Conservation (phyloP, 2,329 filamentous ascomycete genomes). For the Nemania abortiva region DNA sequence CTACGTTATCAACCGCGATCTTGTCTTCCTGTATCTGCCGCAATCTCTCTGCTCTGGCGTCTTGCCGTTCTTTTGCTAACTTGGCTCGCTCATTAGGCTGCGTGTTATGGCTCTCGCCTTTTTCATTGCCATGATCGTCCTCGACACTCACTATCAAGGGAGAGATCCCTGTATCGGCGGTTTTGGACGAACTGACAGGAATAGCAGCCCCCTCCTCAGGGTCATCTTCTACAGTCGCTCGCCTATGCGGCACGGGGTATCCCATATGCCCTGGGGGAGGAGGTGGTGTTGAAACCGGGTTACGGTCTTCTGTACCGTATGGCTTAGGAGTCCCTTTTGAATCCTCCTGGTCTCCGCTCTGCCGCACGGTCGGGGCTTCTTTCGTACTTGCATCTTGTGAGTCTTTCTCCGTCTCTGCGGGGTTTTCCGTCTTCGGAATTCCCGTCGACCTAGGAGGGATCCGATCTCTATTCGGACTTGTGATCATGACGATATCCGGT, state of each 20-base stretch:
- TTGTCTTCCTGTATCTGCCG: conserved; percentile 27
- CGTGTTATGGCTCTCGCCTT: neutral
- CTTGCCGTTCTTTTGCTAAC: conserved; percentile 22
- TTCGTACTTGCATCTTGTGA: neutral
- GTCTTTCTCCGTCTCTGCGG: neutral
- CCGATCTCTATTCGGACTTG: too few species aligned
- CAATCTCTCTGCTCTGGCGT: conserved; percentile 19
- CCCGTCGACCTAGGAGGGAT: neutral
- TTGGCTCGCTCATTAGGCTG: conserved; percentile 7
- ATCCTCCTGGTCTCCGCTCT: neutral
- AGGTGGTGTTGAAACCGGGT: neutral
- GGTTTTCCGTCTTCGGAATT: neutral
- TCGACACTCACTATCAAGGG: conserved; percentile 4
- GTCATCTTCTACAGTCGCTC: conserved; percentile 18
- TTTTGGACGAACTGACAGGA: neutral
- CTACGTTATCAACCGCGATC: conserved; percentile 4
- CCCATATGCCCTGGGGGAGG: neutral
- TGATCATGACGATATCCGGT: neutral
- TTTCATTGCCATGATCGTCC: neutral
- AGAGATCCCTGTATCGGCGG: neutral
- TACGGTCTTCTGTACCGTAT: neutral
- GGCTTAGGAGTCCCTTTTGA: neutral
- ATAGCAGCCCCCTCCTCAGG: neutral
- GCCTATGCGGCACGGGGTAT: conserved; percentile 4
- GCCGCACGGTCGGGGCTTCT: neutral